Conservation (phyloP, 352 stramenopile species). For the Phytophthora pini region DNA sequence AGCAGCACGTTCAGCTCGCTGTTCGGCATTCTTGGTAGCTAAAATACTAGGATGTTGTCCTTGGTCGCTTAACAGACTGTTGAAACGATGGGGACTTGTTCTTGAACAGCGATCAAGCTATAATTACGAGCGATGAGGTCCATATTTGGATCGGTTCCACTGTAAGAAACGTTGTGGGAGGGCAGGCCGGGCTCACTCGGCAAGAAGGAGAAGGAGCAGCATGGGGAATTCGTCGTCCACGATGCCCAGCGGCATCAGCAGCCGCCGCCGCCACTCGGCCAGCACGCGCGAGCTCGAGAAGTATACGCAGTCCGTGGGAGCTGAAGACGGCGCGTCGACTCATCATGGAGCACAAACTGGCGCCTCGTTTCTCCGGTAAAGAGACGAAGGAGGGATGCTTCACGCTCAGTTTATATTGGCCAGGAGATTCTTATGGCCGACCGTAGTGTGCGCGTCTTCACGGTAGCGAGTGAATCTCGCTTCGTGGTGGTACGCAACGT, state of each 20-base stretch:
- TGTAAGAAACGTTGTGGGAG: no score
- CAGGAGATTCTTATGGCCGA: constrained; percentile 23
- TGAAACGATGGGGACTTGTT: no score
- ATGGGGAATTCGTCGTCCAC: constrained; percentile 81
- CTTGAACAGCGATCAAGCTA: constrained; percentile 2
- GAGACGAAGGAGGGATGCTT: constrained; percentile 70
- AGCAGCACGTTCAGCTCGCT: constrained; percentile 73
- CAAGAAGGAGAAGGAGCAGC: constrained; percentile 17
- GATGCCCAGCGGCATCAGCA: constrained; percentile 10
- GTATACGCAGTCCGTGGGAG: constrained; percentile 73
- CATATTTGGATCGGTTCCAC: no score
- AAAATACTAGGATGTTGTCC: no score
- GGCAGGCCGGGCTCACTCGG: constrained; percentile 19
- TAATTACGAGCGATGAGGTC: constrained; percentile 4
- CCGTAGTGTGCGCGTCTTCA: constrained; percentile 58
- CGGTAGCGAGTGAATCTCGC: constrained; percentile 62
- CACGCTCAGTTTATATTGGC: constrained; percentile 41
- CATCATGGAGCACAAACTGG: constrained; percentile 78
- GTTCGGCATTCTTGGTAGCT: constrained; percentile 27
- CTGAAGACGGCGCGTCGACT: constrained; percentile 63
- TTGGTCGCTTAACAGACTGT: background rate
- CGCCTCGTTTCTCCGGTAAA: constrained; percentile 70
- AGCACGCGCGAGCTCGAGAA: constrained; percentile 69
- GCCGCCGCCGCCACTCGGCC: constrained; percentile 31
- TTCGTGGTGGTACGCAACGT: constrained; percentile 72